Conservation (phyloP, 192 early-diverging fungal genomes). For the Backusella tuberculispora region DNA sequence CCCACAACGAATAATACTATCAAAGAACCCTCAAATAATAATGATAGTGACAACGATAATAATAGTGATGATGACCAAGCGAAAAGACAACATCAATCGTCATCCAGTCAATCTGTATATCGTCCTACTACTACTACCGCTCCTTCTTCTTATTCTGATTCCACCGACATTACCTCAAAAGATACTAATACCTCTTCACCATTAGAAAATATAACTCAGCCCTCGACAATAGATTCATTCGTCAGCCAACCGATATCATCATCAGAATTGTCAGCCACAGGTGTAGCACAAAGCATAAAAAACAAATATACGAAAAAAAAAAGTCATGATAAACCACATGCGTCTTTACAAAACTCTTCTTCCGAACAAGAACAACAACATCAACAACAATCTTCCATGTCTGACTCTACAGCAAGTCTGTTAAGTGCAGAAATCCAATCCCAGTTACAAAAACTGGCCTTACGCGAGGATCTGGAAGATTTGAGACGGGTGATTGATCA, state of each 20-base stretch:
- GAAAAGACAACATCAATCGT: background rate
- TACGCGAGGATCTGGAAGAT: background rate
- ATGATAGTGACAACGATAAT: background rate
- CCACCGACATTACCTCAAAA: background rate
- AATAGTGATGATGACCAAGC: background rate
- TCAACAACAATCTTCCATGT: background rate
- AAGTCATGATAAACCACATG: conserved; percentile 9
- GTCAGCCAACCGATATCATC: conserved; percentile 5
- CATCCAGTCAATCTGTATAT: background rate
- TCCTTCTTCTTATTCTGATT: background rate
- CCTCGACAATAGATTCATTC: background rate
- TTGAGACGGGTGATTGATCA: background rate
- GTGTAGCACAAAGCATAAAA: background rate
- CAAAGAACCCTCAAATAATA: background rate
- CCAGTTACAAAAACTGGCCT: conserved; percentile 1
- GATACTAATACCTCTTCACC: background rate
- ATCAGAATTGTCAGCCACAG: background rate
- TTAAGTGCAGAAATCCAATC: background rate
- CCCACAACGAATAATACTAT: background rate
- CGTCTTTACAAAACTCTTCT: background rate
- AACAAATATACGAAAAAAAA: background rate
- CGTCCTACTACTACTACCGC: background rate
- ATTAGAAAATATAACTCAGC: background rate
- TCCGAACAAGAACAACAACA: conserved; percentile 13
- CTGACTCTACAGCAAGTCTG: background rate